These are phyloP conservation scores for Lagerstroemia speciosa DNA, from an alignment of 345 rosid species.

Conservation along the genomic window DNA sequence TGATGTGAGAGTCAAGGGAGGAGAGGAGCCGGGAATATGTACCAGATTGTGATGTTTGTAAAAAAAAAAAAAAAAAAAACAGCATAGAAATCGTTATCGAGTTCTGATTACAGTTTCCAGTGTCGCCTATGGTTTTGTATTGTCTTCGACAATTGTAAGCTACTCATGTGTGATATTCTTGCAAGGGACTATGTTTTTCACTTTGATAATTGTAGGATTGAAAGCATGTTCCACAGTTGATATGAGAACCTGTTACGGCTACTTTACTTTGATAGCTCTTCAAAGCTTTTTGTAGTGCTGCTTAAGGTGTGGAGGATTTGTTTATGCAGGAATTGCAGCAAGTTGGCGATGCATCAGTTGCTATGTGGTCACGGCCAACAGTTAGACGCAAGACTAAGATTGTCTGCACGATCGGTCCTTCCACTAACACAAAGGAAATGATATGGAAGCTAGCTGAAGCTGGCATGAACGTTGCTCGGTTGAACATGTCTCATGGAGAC, in stretches of 20 bases:
- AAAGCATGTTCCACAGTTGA: neutral
- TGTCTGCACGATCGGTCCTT: conserved; percentile 95
- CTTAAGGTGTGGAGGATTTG: conserved; percentile 33
- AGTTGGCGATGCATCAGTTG: conserved; percentile 47
- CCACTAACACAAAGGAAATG: conserved; percentile 88
- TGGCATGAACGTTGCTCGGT: conserved; percentile 94
- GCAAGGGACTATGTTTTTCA: neutral
- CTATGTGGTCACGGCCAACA: conserved; percentile 78
- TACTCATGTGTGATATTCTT: neutral
- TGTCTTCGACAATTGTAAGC: neutral
- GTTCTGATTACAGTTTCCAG: too few relatives aligned
- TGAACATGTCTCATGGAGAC: conserved; percentile 99
- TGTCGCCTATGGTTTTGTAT: neutral
- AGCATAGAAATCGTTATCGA: too few relatives aligned
- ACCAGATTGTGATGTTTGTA: too few relatives aligned
- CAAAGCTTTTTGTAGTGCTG: neutral
- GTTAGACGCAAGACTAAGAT: conserved; percentile 92
- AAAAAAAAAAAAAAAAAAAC: too few relatives aligned
- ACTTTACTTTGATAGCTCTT: neutral
- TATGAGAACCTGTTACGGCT: neutral
- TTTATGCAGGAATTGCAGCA: conserved; percentile 45
- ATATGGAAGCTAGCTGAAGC: conserved; percentile 98
- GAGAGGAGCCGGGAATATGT: neutral
- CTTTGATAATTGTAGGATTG: neutral
- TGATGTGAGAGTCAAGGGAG: neutral